Evolutionary conservation across 2,329 filamentous ascomycete species (phyloP), one percentile per base, ranked within the genome.

Genomic region (Fusarium secorum): DNA sequence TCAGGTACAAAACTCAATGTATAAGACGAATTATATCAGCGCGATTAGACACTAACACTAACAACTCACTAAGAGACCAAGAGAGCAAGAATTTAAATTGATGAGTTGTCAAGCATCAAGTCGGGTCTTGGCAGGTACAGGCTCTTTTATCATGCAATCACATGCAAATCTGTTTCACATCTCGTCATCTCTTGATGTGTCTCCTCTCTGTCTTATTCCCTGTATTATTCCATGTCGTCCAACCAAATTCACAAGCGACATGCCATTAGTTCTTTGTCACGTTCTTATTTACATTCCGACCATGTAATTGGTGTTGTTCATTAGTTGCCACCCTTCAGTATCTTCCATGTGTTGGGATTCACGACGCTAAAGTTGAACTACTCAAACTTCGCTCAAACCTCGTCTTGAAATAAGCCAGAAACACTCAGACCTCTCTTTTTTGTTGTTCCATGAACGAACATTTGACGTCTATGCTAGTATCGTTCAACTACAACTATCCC

Each of bases 161-260:
- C 73, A 75, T 75, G 73, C 51, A 73, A 75, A 75, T 59, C 22
- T 73, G 71, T 71, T 70, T 70, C 69, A 68, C 55, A 57, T 66
- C 44, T 60, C 58, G 54, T 72, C 68, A 75, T 73, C 52, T 56
- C 51, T 33, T 51, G 46, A 36, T 11, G 22, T 35, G 22, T 26
- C 32, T 51, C 46, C 54, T 22, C 46, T 57, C 42, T 62, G 42
- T 38, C 42, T 58, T 65, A 45, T 68, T 61, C 49, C 64, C 42
- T 63, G 60, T 38, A 42, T 46, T 52, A n/a, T 57, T 32, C 51
- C 62, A 46, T 60, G 28, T 36, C 39, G 53, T 63, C 41, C 66
- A 63, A 64, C 61, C 61, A 45, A 38, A 41, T 36, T 55, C 55
- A 46, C 58, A 46, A 65, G 48, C 70, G 51, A 68, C 68, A 73